These are phyloP conservation scores for Hippophae tibetana DNA, from an alignment of 306 rosid species.

Conservation along the genomic window DNA sequence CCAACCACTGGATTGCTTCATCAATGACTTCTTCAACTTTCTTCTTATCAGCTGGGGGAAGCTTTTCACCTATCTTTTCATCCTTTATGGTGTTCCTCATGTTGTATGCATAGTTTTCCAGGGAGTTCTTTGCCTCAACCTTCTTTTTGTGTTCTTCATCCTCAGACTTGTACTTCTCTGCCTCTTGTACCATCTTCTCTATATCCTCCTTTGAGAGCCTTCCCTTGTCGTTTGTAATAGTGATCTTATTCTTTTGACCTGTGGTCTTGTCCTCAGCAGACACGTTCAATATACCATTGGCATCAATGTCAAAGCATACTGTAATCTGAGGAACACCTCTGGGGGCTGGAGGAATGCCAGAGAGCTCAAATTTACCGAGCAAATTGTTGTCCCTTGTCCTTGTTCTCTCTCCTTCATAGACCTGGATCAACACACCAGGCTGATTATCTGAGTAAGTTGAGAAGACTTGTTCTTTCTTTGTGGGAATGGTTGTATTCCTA, in stretches of 20 bases:
- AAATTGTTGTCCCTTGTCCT: conserved; percentile 1
- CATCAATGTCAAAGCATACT: conserved; percentile 1
- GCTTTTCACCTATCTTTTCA: background rate
- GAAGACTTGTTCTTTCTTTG: background rate
- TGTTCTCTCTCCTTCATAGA: background rate
- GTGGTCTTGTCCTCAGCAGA: conserved; percentile 1
- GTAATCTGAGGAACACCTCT: conserved; percentile 2
- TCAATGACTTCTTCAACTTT: background rate
- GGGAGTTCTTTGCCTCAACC: background rate
- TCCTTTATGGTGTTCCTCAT: conserved; percentile 3
- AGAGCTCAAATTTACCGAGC: background rate
- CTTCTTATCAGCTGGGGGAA: background rate
- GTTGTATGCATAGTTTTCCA: conserved; percentile 1
- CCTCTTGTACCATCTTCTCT: background rate
- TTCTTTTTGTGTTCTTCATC: background rate
- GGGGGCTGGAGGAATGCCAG: conserved; percentile 2
- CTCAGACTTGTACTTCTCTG: conserved; percentile 1
- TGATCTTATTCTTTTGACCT: background rate
- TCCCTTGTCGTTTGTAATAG: background rate
- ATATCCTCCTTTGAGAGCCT: background rate
- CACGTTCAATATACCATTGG: background rate
- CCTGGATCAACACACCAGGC: conserved; percentile 1
- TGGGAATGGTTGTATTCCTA: background rate
- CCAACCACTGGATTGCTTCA: background rate
- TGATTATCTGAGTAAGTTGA: background rate